Evolutionary conservation across 2,329 filamentous ascomycete genomes (phyloP).

Genomic region (Colletotrichum melonis): DNA sequence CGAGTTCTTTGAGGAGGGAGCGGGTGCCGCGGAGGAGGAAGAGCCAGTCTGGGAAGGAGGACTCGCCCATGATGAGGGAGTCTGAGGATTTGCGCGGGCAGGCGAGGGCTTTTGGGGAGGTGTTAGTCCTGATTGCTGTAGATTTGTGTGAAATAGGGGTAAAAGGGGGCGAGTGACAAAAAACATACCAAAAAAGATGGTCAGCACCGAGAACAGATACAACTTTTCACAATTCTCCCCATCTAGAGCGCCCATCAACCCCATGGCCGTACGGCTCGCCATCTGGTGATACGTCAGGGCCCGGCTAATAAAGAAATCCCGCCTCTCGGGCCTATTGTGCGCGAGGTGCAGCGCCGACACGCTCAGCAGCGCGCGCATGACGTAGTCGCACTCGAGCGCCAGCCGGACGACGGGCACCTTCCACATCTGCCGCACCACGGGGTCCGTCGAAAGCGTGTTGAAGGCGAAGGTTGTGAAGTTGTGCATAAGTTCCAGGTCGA

Average conservation of each 20-base stretch:
- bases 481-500: constrained; percentile 64
- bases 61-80: constrained; percentile 43
- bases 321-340: constrained; percentile 49
- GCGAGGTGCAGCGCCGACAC: constrained; percentile 62
- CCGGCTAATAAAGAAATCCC: constrained; percentile 48
- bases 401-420: constrained; percentile 57
- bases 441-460: constrained; percentile 56
- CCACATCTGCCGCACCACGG: constrained; percentile 57
- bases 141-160: not conserved
- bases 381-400: constrained; percentile 58
- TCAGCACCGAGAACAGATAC: constrained; percentile 46
- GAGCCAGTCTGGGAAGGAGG: constrained; percentile 45
- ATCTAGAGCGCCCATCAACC: constrained; percentile 34
- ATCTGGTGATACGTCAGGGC: constrained; percentile 37
- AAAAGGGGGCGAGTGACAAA: not conserved
- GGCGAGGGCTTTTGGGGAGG: constrained; percentile 37
- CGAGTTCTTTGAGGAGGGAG: constrained; percentile 40
- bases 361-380: constrained; percentile 62
- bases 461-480: constrained; percentile 63
- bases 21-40: constrained; percentile 44
- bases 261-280: constrained; percentile 36
- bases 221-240: constrained; percentile 40
- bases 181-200: constrained; percentile 45
- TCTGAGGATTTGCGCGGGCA: constrained; percentile 44
- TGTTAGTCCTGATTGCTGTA: not conserved